A percentile compares a stretch with the other conserved stretches of the same genome.
These are phyloP conservation scores for Zizania latifolia DNA, from an alignment of 176 grass and related monocot species.

Conservation along the genomic window DNA sequence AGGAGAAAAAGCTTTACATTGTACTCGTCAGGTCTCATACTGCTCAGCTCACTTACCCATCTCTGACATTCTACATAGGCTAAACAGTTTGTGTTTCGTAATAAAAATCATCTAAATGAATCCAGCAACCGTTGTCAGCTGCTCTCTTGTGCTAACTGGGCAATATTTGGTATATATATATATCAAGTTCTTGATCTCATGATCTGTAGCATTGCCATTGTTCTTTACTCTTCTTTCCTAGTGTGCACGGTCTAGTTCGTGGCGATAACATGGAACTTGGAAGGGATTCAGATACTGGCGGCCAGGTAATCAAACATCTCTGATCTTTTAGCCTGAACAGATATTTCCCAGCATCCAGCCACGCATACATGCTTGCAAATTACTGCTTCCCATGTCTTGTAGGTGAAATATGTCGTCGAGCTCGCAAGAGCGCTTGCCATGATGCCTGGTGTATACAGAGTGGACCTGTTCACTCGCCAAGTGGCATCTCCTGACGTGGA, in stretches of 20 bases:
- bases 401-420: constrained; percentile 98
- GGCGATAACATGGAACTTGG: constrained; percentile 99
- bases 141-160: background rate
- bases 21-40: constrained; percentile 67
- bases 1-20: constrained; percentile 87
- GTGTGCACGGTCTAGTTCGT: constrained; percentile 86
- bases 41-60: background rate
- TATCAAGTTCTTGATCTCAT: no score
- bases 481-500: constrained; percentile 87
- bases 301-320: constrained; percentile 58
- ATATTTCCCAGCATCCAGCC: background rate
- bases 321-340: background rate
- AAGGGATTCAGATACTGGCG: constrained; percentile 88
- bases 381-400: background rate
- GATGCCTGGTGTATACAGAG: constrained; percentile 95
- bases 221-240: constrained; percentile 27
- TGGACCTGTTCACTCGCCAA: constrained; percentile 93
- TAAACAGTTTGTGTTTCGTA: background rate
- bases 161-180: background rate
- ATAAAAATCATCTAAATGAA: background rate
- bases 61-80: background rate
- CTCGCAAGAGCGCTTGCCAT: constrained; percentile 78
- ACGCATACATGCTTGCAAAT: background rate
- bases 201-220: background rate
- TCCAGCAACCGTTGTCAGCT: background rate